Percentiles rank a stretch among this genome's conserved stretches.
These are phyloP conservation scores for Fennellomyces sp. DNA, from an alignment of 371 early-diverging fungal genomes.

Conservation along the genomic window DNA sequence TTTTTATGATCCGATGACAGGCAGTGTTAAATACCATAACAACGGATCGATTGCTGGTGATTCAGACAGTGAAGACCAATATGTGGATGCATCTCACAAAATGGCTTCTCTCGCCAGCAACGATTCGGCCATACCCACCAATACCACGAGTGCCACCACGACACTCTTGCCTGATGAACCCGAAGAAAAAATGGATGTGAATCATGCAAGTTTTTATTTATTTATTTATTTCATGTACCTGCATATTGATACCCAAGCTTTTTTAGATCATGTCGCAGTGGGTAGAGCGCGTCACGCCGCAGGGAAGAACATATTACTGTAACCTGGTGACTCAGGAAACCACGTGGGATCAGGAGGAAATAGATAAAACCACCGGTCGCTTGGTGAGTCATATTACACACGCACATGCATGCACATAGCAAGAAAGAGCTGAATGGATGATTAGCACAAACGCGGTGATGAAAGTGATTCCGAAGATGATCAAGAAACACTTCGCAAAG, in stretches of 20 bases:
- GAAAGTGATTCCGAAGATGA: conserved; percentile 56
- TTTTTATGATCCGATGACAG: conserved; percentile 10
- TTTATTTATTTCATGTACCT: background rate
- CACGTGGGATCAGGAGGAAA: too few species aligned
- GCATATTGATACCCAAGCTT: background rate
- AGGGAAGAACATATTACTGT: conserved; percentile 72
- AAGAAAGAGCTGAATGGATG: too few species aligned
- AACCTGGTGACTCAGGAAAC: conserved; percentile 78
- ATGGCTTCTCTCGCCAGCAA: too few species aligned
- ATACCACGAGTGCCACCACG: background rate
- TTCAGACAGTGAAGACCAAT: conserved; percentile 11
- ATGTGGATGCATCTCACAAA: background rate
- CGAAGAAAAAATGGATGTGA: conserved; percentile 5
- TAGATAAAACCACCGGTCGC: conserved; percentile 46
- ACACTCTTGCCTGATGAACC: background rate
- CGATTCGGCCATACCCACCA: background rate
- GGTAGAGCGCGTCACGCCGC: conserved; percentile 54
- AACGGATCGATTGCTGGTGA: conserved; percentile 4
- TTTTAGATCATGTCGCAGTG: conserved; percentile 54
- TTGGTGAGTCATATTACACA: conserved; percentile 23
- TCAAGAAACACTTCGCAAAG: conserved; percentile 28
- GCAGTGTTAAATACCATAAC: conserved; percentile 6
- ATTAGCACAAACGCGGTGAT: background rate
- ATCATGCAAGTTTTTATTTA: conserved; percentile 6
- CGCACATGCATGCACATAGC: background rate